A percentile compares a stretch with the other conserved stretches of the same genome.
Conservation (phyloP, 2,329 filamentous ascomycete genomes). For the Didymella glomerata region DNA sequence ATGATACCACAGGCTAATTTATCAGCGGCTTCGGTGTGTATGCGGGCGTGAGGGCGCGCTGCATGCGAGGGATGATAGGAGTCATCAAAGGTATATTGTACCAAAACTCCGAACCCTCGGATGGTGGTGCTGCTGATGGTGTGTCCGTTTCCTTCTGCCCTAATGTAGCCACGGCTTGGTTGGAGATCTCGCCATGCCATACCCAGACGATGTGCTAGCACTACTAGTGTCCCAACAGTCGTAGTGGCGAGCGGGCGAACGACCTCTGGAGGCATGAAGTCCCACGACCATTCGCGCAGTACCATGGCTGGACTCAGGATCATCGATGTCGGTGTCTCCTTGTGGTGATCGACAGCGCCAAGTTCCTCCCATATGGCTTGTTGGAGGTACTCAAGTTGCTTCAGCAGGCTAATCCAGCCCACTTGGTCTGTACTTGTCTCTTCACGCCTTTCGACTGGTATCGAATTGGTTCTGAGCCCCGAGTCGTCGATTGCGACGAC, state of each 20-base stretch:
- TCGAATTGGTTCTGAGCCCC: neutral
- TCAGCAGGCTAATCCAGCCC: slow-evolving; percentile 8
- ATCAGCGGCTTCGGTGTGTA: slow-evolving; percentile 9
- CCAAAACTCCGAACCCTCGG: neutral
- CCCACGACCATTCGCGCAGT: slow-evolving; percentile 13
- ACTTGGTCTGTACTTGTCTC: slow-evolving; percentile 10
- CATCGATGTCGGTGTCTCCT: neutral
- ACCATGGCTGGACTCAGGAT: slow-evolving; percentile 6
- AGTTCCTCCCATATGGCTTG: neutral
- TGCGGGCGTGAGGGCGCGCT: slow-evolving; percentile 2
- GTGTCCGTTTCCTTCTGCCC: slow-evolving; percentile 3
- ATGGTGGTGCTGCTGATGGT: slow-evolving; percentile 6
- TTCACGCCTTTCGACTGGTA: slow-evolving; percentile 3
- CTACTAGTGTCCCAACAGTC: slow-evolving; percentile 2
- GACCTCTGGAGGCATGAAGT: slow-evolving; percentile 23
- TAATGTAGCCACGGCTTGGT: slow-evolving; percentile 1
- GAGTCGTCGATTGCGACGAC: slow-evolving; percentile 1
- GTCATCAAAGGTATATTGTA: slow-evolving; percentile 8
- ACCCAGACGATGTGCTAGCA: slow-evolving; percentile 10
- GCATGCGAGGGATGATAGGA: slow-evolving; percentile 2
- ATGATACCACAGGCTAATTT: slow-evolving; percentile 16
- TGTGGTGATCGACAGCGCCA: neutral
- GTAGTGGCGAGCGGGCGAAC: slow-evolving; percentile 20
- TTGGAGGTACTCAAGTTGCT: slow-evolving; percentile 7
- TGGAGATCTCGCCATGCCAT: slow-evolving; percentile 14